Evolutionary conservation across 2,329 filamentous ascomycete genomes (phyloP), one percentile per base, ranked within the genome.

Genomic region (Neopestalotiopsis sp.): DNA sequence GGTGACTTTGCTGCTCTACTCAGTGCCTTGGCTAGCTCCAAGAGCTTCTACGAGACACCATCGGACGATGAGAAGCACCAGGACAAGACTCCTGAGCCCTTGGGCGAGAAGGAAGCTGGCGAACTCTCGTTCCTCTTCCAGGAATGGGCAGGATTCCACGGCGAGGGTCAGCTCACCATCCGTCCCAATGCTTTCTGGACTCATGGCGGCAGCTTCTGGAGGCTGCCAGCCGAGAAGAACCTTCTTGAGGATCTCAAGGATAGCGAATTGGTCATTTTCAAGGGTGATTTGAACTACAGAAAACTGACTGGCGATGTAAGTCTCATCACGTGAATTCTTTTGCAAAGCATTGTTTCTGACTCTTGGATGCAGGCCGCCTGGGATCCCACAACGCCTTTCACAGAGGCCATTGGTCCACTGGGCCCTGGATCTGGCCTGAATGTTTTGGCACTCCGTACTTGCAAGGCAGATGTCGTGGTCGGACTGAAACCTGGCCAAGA

Each of bases 401-500:
- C 86, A 2, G 87, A 92, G 71, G 95, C 96, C 0, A 91, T 99
- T 69, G 96, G 96, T 0, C 94, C 94, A 0, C 83, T 99, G 65
- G 95, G 95, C 0, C 89, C 90, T 0, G 89, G 88, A 0, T 97
- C 94, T 0, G 94, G 94, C 1, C 81, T 98, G 68, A 94, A 97
- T 70, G 88, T 95, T 3, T 85, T 99, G 34, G 93, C 96, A 0
- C 86, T 99, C 71, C 89, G 96, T 68, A 99, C 96, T 0, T 98
- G 95, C 85, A 99, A 99, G 83, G 95, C 95, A 0, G 96, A 99
- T 78, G 94, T 97, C 7, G 94, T 98, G 0, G 96, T 98, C 32
- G 95, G 94, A 0, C 84, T 99, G n/a, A 86, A 90, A 14, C 80
- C 89, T 9, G 95, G 95, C 6, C 89, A 92, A 78, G 96, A 99